phyloP scores from a whole-genome alignment of 1,284 basidiomycete species.

The Tylopilus orsonianus region DNA sequence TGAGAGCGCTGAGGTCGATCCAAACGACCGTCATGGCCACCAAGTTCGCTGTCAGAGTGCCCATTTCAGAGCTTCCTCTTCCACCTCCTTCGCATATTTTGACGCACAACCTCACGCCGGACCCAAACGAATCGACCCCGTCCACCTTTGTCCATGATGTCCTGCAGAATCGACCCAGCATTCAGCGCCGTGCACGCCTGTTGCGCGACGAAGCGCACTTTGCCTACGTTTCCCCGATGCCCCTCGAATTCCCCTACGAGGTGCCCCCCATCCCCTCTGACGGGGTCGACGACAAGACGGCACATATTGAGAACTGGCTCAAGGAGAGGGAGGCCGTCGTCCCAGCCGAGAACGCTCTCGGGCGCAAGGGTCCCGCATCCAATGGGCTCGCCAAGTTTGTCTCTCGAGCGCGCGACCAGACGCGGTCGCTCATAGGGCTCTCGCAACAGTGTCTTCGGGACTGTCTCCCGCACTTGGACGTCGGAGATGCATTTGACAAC shows the following conservation, averaged over 20 bases:
- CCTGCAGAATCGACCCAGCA: constrained; percentile 56
- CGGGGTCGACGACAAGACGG: constrained; percentile 52
- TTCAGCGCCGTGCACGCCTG: constrained; percentile 72
- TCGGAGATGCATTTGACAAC: constrained; percentile 75
- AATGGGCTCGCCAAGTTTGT: constrained; percentile 43
- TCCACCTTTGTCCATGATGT: constrained; percentile 50
- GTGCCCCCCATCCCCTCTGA: constrained; percentile 53
- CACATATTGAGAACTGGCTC: constrained; percentile 74
- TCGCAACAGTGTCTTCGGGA: constrained; percentile 70
- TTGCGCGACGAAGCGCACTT: constrained; percentile 69
- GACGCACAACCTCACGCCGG: constrained; percentile 70
- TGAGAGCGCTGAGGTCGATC: constrained; percentile 12
- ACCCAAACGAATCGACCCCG: constrained; percentile 55
- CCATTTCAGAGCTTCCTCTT: constrained; percentile 68
- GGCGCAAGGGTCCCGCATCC: constrained; percentile 5
- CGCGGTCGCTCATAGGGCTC: constrained; percentile 66
- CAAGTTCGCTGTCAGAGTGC: constrained; percentile 29
- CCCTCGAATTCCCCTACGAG: constrained; percentile 83
- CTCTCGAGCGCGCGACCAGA: constrained; percentile 55
- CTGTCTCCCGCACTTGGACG: constrained; percentile 82
- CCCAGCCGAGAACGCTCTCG: constrained; percentile 14
- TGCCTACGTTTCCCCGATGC: constrained; percentile 81
- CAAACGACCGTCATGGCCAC: constrained; percentile 20
- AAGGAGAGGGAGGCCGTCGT: constrained; percentile 58
- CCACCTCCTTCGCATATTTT: constrained; percentile 58